Conservation (phyloP, 495 filamentous ascomycete genomes). For the Achaetomiella virescens region DNA sequence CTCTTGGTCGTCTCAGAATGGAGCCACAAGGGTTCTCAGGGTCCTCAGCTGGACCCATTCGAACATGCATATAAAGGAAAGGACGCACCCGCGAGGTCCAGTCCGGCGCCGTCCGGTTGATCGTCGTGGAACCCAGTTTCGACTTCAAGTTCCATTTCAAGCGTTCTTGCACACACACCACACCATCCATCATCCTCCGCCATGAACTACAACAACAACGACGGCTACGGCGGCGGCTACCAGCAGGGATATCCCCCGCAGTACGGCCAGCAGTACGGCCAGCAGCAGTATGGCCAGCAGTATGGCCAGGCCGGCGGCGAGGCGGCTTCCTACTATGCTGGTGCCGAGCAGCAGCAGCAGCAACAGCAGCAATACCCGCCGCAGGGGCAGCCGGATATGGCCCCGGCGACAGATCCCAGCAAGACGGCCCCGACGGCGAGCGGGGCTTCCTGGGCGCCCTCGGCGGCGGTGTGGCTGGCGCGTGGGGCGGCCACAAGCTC, state of each 20-base stretch:
- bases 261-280: constrained; percentile 6
- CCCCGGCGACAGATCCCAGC: constrained; percentile 7
- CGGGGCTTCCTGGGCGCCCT: constrained; percentile 33
- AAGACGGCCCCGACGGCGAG: constrained; percentile 25
- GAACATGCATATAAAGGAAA: neutral
- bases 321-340: constrained; percentile 19
- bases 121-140: neutral
- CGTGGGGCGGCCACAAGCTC: constrained; percentile 31
- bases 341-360: constrained; percentile 11
- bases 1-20: neutral
- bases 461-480: constrained; percentile 30
- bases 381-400: constrained; percentile 17
- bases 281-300: neutral
- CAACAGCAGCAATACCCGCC: constrained; percentile 14
- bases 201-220: constrained; percentile 14
- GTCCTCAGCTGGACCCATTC: neutral
- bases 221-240: constrained; percentile 11
- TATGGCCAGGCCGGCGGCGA: constrained; percentile 16
- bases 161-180: too few relatives aligned
- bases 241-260: constrained; percentile 1
- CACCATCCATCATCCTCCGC: neutral
- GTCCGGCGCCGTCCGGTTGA: neutral
- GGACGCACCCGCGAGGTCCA: too few relatives aligned
- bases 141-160: neutral
- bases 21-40: neutral